A percentile compares a stretch with the other conserved stretches of the same genome.
These are phyloP conservation scores for Panicum miliaceum DNA, from an alignment of 176 grass and related monocot genomes.

Conservation along the genomic window DNA sequence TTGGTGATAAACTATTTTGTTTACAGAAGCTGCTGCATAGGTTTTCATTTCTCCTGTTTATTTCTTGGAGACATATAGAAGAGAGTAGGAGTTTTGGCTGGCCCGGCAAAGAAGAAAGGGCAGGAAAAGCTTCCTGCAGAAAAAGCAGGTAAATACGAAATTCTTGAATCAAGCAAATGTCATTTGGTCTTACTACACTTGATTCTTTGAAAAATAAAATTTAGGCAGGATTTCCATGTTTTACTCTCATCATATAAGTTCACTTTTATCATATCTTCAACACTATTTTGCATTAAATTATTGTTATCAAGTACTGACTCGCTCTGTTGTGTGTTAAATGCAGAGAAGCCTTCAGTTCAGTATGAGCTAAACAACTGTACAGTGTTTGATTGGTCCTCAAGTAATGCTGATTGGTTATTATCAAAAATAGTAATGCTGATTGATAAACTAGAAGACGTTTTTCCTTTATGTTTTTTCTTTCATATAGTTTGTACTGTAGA, in stretches of 20 bases:
- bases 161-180: slow-evolving; percentile 12
- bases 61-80: slow-evolving; percentile 42
- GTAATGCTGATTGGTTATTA: slow-evolving; percentile 38
- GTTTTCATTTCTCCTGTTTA: slow-evolving; percentile 52
- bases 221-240: not conserved
- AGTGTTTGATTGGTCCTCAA: slow-evolving; percentile 45
- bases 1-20: slow-evolving; percentile 14
- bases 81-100: slow-evolving; percentile 34
- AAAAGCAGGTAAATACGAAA: slow-evolving; percentile 50
- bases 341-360: slow-evolving; percentile 41
- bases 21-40: slow-evolving; percentile 41
- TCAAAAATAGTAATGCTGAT: slow-evolving; percentile 42
- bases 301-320: slow-evolving; percentile 8
- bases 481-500: slow-evolving; percentile 42
- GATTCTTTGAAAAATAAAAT: slow-evolving; percentile 11
- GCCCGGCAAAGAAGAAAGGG: slow-evolving; percentile 3
- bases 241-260: not conserved
- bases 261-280: not conserved
- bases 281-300: not conserved
- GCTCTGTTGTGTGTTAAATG: slow-evolving; percentile 16
- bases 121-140: slow-evolving; percentile 36
- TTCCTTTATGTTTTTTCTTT: slow-evolving; percentile 28
- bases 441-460: slow-evolving; percentile 34
- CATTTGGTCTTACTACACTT: not conserved
- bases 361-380: slow-evolving; percentile 66